Evolutionary conservation across 2,329 filamentous ascomycete genomes (phyloP).

Genomic region (Apiospora hydei): DNA sequence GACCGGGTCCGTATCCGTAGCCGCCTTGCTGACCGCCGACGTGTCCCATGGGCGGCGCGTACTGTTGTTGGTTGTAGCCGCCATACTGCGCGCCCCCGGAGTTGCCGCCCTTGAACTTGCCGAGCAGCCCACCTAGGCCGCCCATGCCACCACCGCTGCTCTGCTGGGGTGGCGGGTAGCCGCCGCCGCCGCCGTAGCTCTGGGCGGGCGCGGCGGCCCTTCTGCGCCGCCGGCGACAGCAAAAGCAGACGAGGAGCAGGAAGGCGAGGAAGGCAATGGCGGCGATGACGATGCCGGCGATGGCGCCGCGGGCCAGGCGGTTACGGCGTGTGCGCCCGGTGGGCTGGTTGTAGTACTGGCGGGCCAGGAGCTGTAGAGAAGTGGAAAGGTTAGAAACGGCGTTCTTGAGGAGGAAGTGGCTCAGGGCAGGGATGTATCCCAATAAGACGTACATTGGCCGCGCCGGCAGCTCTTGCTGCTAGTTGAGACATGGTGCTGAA

Average conservation of each 20-base stretch:
- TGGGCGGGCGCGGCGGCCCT: background rate
- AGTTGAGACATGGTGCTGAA: background rate
- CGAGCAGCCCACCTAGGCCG: background rate
- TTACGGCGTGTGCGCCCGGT: conserved; percentile 3
- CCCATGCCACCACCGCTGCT: background rate
- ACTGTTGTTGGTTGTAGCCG: conserved; percentile 4
- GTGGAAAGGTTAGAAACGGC: background rate
- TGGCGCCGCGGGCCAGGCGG: conserved; percentile 5
- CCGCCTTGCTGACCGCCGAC: background rate
- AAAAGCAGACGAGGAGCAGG: conserved; percentile 1
- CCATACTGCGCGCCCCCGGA: background rate
- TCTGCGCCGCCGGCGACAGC: conserved; percentile 14
- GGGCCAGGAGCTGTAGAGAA: conserved; percentile 10
- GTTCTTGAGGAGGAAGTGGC: background rate
- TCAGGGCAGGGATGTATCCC: no score
- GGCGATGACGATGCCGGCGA: conserved; percentile 20
- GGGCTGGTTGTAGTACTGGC: background rate
- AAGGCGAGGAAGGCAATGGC: conserved; percentile 11
- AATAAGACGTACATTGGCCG: background rate
- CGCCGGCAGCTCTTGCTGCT: background rate
- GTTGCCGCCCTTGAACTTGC: background rate
- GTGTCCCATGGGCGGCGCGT: conserved; percentile 14
- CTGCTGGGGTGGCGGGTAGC: background rate
- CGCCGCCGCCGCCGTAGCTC: background rate
- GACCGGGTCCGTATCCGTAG: conserved; percentile 4